Evolutionary conservation across 768 basidiomycete genomes (phyloP), one percentile per base, ranked within the genome.

Genomic region (Baorangia bicolor): DNA sequence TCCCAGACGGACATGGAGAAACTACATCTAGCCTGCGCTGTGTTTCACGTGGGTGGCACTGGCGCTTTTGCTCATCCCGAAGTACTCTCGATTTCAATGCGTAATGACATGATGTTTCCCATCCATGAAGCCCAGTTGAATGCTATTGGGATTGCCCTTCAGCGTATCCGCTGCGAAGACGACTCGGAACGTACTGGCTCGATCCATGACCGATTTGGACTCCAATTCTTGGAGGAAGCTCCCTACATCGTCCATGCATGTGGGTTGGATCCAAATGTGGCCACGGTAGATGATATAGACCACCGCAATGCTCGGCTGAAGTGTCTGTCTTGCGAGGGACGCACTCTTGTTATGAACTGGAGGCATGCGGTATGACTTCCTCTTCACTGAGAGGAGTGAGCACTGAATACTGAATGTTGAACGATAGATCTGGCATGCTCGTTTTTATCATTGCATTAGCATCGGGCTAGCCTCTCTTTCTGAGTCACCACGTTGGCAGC

Each of bases 361-460:
- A 56, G 40, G 28, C 25, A 53, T 20, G 63, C 60, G 23, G 56
- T 62, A 41, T 3, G 59, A 10, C 11, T 13, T 45, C 10, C 33
- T 18, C 20, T 39, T 18, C 11, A 13, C 25, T 18, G 12, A 13
- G 33, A 30, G 21, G 13, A 37, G n/a, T 13, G 18, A 23, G 5
- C 20, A 13, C 14, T 5, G 42, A n/a, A 10, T 31, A 5, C 20
- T 42, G 21, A 34, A 23, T 10, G 3, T 23, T 13, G n/a, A 43
- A 42, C 14, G 20, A 39, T 18, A 63, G 62, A 52, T 62, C 5
- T 49, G 39, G 48, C 55, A 63, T 30, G 61, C 61, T 27, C 25
- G 35, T 20, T 40, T 47, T 23, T 34, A 40, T 20, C 59, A 62
- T 14, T 42, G 47, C 34, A 58, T 58, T 34, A 33, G 41, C 16